Percentiles rank a stretch among this genome's conserved stretches.
Evolutionary conservation across 1,284 basidiomycete species (phyloP).

Genomic region (Amylostereum areolatum): DNA sequence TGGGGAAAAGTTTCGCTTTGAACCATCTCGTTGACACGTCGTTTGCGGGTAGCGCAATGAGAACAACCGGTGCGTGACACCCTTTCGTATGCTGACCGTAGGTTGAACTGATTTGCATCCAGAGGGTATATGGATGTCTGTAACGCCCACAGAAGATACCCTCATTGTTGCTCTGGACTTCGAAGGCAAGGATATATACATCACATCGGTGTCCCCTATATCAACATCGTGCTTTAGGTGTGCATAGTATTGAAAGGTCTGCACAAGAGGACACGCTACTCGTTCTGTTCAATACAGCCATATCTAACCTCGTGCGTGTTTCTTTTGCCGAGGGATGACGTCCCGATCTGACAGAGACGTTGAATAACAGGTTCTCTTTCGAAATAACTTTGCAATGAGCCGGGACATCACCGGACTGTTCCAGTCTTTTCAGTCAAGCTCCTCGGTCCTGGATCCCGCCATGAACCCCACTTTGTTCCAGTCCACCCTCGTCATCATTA

Average conservation of each 20-base stretch:
- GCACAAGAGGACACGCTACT: slow-evolving; percentile 59
- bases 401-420: slow-evolving; percentile 55
- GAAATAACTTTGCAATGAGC: slow-evolving; percentile 58
- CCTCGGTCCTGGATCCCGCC: slow-evolving; percentile 49
- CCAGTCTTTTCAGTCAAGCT: slow-evolving; percentile 59
- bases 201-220: neutral
- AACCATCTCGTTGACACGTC: slow-evolving; percentile 62
- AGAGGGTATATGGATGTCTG: slow-evolving; percentile 67
- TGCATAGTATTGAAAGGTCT: slow-evolving; percentile 58
- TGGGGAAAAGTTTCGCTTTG: slow-evolving; percentile 55
- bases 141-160: slow-evolving; percentile 49
- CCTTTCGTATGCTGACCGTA: too few relatives aligned
- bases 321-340: neutral
- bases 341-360: neutral
- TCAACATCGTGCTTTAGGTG: slow-evolving; percentile 31
- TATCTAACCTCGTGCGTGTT: slow-evolving; percentile 49
- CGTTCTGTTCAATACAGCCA: slow-evolving; percentile 58
- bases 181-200: slow-evolving; percentile 35
- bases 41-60: slow-evolving; percentile 62
- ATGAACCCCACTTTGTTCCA: slow-evolving; percentile 54
- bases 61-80: slow-evolving; percentile 37
- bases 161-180: slow-evolving; percentile 60
- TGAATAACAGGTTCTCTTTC: slow-evolving; percentile 46
- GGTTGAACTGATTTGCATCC: neutral
- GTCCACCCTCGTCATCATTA: slow-evolving; percentile 54